Evolutionary conservation across 306 rosid species (phyloP).

Genomic region (Cucurbita ficifolia): DNA sequence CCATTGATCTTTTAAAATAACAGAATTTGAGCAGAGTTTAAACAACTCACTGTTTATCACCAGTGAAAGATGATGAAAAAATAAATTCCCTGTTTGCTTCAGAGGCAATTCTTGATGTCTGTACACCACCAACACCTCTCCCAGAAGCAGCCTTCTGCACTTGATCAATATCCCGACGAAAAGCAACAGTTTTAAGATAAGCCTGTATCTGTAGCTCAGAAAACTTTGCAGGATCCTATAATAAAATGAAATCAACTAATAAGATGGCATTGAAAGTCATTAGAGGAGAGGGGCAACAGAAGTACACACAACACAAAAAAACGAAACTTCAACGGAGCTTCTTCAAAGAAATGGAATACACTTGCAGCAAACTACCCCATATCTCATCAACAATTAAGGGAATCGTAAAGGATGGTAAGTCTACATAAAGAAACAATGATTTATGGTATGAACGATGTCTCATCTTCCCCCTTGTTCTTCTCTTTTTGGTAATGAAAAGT

Average conservation of each 20-base stretch:
- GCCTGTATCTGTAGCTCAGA: slow-evolving; percentile 94
- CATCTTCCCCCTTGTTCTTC: neutral
- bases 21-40: slow-evolving; percentile 9
- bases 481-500: neutral
- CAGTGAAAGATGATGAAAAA: slow-evolving; percentile 80
- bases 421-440: neutral
- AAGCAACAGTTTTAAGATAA: slow-evolving; percentile 92
- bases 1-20: slow-evolving; percentile 1
- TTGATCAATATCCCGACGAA: slow-evolving; percentile 83
- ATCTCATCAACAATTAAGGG: neutral
- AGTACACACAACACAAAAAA: neutral
- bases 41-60: slow-evolving; percentile 70
- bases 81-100: slow-evolving; percentile 86
- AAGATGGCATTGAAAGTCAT: slow-evolving; percentile 7
- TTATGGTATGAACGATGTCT: neutral
- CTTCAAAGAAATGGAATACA: neutral
- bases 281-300: neutral
- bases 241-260: slow-evolving; percentile 11
- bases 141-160: slow-evolving; percentile 87
- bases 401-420: neutral
- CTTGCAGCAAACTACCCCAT: neutral
- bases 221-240: slow-evolving; percentile 74
- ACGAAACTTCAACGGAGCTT: neutral
- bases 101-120: slow-evolving; percentile 83
- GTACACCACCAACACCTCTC: slow-evolving; percentile 70